phyloP scores from a whole-genome alignment of 495 filamentous ascomycete species.

The Neurospora sp. region DNA sequence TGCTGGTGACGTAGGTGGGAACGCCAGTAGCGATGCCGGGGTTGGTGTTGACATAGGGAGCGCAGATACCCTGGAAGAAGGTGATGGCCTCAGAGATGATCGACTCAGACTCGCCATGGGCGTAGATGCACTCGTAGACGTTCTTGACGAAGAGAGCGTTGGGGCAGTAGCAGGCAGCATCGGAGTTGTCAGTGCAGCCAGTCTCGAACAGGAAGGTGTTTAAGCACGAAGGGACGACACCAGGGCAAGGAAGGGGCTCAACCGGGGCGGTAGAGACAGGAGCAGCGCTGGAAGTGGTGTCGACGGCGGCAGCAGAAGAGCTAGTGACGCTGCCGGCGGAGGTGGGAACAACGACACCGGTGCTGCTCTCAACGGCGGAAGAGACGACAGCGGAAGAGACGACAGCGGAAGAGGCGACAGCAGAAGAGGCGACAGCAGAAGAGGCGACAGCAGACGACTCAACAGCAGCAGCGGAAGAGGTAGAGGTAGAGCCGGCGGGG shows the following conservation, averaged over 20 bases:
- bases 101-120: constrained; percentile 57
- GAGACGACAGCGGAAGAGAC: constrained; percentile 6
- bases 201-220: constrained; percentile 80
- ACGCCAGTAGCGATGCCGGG: constrained; percentile 71
- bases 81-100: constrained; percentile 62
- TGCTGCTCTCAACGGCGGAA: constrained; percentile 1
- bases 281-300: constrained; percentile 22
- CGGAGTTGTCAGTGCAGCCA: constrained; percentile 75
- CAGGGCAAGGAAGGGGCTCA: constrained; percentile 51
- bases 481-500: not conserved
- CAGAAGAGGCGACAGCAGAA: not conserved
- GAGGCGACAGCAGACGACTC: not conserved
- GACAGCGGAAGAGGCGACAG: not conserved
- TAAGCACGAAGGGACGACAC: constrained; percentile 75
- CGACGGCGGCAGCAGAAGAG: constrained; percentile 6
- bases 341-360: constrained; percentile 2
- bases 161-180: constrained; percentile 80
- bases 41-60: constrained; percentile 60
- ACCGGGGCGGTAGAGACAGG: constrained; percentile 31
- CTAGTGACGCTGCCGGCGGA: constrained; percentile 5
- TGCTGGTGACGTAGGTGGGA: constrained; percentile 48
- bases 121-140: constrained; percentile 70
- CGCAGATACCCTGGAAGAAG: constrained; percentile 91
- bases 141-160: constrained; percentile 63
- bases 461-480: not conserved